phyloP scores from a whole-genome alignment of 2,329 filamentous ascomycete genomes.

The Pseudocercospora cruenta region DNA sequence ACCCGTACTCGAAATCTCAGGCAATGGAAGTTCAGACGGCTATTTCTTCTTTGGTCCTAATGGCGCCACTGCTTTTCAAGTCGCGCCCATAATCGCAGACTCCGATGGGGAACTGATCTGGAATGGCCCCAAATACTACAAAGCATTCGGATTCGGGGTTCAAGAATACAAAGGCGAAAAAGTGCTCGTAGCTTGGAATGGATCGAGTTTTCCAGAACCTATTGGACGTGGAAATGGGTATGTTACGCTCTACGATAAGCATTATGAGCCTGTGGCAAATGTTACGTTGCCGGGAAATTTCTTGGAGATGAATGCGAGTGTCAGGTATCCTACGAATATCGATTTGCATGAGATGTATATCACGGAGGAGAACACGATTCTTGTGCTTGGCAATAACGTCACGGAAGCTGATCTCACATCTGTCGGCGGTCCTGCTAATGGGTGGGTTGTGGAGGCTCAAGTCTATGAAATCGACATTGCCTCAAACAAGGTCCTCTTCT shows the following conservation, averaged over 20 bases:
- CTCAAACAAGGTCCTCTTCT: constrained; percentile 41
- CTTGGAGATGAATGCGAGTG: constrained; percentile 15
- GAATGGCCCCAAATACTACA: constrained; percentile 20
- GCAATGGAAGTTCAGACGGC: constrained; percentile 6
- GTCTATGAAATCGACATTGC: constrained; percentile 40
- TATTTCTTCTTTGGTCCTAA: constrained; percentile 28
- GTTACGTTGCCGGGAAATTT: constrained; percentile 25
- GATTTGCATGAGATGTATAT: constrained; percentile 44
- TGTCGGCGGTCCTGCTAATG: constrained; percentile 34
- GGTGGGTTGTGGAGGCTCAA: constrained; percentile 39
- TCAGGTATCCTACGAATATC: constrained; percentile 23
- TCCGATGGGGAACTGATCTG: constrained; percentile 25
- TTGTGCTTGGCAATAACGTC: constrained; percentile 38
- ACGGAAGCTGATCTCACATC: constrained; percentile 35
- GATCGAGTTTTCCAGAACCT: constrained; percentile 24
- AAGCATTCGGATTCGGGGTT: constrained; percentile 26
- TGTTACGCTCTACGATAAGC: constrained; percentile 23
- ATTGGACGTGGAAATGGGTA: constrained; percentile 25
- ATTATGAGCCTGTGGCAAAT: constrained; percentile 25
- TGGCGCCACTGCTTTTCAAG: constrained; percentile 23
- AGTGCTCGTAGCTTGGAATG: constrained; percentile 28
- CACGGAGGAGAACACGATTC: constrained; percentile 36
- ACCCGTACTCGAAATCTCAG: constrained; percentile 15
- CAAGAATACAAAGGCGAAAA: constrained; percentile 23
- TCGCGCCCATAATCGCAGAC: constrained; percentile 22